Evolutionary conservation across 169 alveolate genomes (phyloP).

Genomic region (Plasmodium gallinaceum): DNA sequence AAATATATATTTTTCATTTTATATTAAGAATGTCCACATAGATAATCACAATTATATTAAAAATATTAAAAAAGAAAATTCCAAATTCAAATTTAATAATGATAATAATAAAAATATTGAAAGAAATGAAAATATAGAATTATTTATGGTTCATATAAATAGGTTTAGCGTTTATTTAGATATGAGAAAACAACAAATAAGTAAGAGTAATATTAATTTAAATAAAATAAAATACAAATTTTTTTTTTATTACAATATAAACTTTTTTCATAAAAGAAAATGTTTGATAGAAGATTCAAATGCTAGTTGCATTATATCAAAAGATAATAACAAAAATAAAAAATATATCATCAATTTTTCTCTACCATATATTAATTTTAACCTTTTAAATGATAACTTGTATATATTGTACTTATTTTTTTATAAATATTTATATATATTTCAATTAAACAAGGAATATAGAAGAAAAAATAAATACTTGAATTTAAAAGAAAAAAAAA

Average conservation of each 20-base stretch:
- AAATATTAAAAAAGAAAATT: conserved; percentile 1
- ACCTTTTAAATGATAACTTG: conserved; percentile 9
- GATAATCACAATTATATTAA: conserved; percentile 25
- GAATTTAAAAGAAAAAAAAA: background rate
- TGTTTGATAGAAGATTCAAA: conserved; percentile 25
- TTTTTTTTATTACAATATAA: conserved; percentile 56
- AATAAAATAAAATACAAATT: conserved; percentile 30
- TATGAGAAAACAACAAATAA: conserved; percentile 22
- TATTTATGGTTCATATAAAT: background rate
- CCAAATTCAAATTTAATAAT: background rate
- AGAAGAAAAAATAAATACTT: background rate
- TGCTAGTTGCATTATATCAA: background rate
- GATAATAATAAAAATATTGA: background rate
- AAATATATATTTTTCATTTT: conserved; percentile 14
- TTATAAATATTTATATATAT: conserved; percentile 22
- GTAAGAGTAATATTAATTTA: conserved; percentile 5
- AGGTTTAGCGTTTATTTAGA: conserved; percentile 28
- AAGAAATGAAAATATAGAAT: background rate
- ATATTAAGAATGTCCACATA: conserved; percentile 7
- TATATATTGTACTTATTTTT: conserved; percentile 23
- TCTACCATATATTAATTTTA: conserved; percentile 5
- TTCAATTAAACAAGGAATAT: background rate
- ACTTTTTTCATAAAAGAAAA: conserved; percentile 24
- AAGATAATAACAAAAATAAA: background rate
- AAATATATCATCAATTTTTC: background rate